Percentiles rank a stretch among this genome's conserved stretches.
Conservation (phyloP, 805 yeast species). For the Pichia membranifaciens region DNA sequence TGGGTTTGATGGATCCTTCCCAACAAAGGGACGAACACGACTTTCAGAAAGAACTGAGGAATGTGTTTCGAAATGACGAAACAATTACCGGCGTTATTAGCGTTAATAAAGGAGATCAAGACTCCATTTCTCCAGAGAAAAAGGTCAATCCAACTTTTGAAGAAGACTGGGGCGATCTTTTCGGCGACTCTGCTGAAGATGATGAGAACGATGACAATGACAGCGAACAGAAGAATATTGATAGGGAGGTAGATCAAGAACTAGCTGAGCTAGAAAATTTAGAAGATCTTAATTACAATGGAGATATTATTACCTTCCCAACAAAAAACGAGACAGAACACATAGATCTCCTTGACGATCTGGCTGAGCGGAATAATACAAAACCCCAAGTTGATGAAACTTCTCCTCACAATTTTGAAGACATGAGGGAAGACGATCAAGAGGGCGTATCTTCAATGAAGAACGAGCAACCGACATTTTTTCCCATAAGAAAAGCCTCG, state of each 20-base stretch:
- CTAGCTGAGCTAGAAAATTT: slow-evolving; percentile 15
- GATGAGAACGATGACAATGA: slow-evolving; percentile 4
- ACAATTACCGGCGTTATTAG: not conserved
- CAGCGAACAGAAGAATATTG: slow-evolving; percentile 8
- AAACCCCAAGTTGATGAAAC: too few species aligned
- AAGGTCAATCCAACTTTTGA: slow-evolving; percentile 8
- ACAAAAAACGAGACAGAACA: not conserved
- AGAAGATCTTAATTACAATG: not conserved
- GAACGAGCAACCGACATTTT: too few species aligned
- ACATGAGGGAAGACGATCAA: too few species aligned
- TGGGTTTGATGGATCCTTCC: not conserved
- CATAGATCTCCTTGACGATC: too few species aligned
- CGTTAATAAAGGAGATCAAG: not conserved
- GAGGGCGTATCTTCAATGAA: too few species aligned
- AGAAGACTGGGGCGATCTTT: slow-evolving; percentile 28
- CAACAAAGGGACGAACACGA: not conserved
- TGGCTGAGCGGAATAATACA: too few species aligned
- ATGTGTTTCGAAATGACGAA: not conserved
- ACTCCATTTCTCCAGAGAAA: slow-evolving; percentile 6
- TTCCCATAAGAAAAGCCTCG: too few species aligned
- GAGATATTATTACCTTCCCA: not conserved
- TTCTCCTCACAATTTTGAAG: too few species aligned
- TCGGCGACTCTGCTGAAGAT: slow-evolving; percentile 20
- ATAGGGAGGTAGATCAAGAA: slow-evolving; percentile 9
- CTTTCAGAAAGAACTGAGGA: not conserved